Percentiles rank a stretch among this genome's conserved stretches.
Evolutionary conservation across 768 basidiomycete species (phyloP).

Genomic region (Suillus lakei): DNA sequence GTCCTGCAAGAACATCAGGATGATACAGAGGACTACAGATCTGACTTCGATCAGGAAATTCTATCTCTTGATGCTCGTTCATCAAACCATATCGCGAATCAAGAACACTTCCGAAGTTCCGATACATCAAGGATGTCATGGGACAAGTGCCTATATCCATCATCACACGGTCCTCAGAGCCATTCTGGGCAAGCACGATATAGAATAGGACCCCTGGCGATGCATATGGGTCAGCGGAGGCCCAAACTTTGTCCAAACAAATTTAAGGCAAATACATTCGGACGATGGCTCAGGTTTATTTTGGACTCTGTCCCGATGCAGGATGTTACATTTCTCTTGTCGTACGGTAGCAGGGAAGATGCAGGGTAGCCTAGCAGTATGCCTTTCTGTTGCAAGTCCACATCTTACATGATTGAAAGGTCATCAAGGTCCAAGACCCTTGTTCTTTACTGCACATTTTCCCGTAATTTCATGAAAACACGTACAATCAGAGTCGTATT

Average conservation of each 20-base stretch:
- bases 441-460: constrained; percentile 99
- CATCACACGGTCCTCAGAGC: not conserved
- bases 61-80: no score
- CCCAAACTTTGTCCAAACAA: not conserved
- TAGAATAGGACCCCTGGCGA: not conserved
- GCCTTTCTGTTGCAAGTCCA: no score
- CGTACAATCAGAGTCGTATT: constrained; percentile 94
- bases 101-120: not conserved
- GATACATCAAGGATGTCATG: not conserved
- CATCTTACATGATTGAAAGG: no score
- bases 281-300: no score
- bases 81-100: not conserved
- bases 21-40: no score
- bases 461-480: constrained; percentile 98
- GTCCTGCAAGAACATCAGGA: no score
- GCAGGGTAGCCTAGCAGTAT: no score
- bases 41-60: no score
- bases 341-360: no score
- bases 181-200: no score
- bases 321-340: no score
- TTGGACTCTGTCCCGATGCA: no score
- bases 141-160: not conserved
- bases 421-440: constrained; percentile 98
- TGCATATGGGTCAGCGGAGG: not conserved
- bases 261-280: not conserved